Evolutionary conservation across 805 yeast species (phyloP), one percentile per base, ranked within the genome.

Genomic region (Starmerella geochares): DNA sequence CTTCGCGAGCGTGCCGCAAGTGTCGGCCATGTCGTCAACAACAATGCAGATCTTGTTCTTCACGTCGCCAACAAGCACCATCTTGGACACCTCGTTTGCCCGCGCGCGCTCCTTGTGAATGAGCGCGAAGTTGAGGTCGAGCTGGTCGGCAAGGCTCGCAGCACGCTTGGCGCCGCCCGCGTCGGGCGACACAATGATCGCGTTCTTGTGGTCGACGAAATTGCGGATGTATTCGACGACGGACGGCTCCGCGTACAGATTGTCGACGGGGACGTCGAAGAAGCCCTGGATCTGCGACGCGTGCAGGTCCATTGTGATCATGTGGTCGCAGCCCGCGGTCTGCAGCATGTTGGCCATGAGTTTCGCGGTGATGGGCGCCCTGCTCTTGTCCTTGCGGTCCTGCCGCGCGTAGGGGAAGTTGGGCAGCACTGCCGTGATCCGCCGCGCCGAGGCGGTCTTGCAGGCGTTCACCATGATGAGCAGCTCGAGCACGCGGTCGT

Each of bases 101-200:
- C 85, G 80, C 41, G 87, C 94, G 66, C 98, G 78, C 71, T 92
- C 98, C 68, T 92, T 92, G 72, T 92, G 98, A 63, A 92, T 92
- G 65, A 92, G 77, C 1, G 98, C 98, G 69, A 92, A 90, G 65
- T 84, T 87, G 58, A 90, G 74, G 62, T 92, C 97, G 54, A 92
- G 72, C 61, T 85, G 79, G 63, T 90, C 98, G n/a, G 98, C 98
- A 50, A 92, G 72, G 3, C 90, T 81, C 1, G 98, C 97, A 21
- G 90, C 98, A 58, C 98, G 78, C 68, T 92, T 92, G 46, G 98
- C 98, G 54, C 98, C 98, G 60, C 98, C 98, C 2, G 98, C 98
- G 69, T 92, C 98, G 2, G 98, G 98, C 2, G 96, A 87, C 11
- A 92, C 94, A 49, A 92, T 78, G 50, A 92, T 78, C 52, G 87